phyloP scores from a whole-genome alignment of 306 rosid species.

The Quercus glauca region DNA sequence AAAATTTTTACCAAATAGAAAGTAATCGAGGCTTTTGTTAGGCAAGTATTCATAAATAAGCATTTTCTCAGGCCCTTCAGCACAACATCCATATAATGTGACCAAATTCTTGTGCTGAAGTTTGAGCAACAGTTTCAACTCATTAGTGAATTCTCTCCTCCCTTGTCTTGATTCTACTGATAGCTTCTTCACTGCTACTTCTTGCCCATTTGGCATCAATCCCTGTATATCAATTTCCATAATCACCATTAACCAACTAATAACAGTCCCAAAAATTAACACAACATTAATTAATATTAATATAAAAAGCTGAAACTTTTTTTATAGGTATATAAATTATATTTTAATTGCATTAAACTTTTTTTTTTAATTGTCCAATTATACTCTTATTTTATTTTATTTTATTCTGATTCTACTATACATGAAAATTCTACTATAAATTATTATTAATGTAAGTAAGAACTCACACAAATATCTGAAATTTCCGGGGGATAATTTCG shows the following conservation, averaged over 20 bases:
- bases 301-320: too few relatives aligned
- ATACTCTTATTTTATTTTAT: too few relatives aligned
- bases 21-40: constrained; percentile 79
- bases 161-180: constrained; percentile 80
- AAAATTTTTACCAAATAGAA: constrained; percentile 55
- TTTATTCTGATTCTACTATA: too few relatives aligned
- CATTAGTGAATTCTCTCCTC: constrained; percentile 74
- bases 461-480: too few relatives aligned
- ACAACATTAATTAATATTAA: too few relatives aligned
- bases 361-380: too few relatives aligned
- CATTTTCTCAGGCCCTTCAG: constrained; percentile 94
- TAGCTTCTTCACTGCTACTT: constrained; percentile 81
- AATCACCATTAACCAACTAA: background rate
- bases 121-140: constrained; percentile 66
- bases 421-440: too few relatives aligned
- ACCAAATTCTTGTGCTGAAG: constrained; percentile 86
- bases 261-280: too few relatives aligned
- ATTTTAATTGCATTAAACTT: too few relatives aligned
- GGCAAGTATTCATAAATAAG: constrained; percentile 87
- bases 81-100: constrained; percentile 69
- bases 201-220: constrained; percentile 81
- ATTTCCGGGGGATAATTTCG: too few relatives aligned
- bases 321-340: too few relatives aligned
- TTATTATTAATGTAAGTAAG: too few relatives aligned
- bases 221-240: constrained; percentile 42